Conservation (phyloP, 1,284 basidiomycete species). For the Moesziomyces parantarcticus region DNA sequence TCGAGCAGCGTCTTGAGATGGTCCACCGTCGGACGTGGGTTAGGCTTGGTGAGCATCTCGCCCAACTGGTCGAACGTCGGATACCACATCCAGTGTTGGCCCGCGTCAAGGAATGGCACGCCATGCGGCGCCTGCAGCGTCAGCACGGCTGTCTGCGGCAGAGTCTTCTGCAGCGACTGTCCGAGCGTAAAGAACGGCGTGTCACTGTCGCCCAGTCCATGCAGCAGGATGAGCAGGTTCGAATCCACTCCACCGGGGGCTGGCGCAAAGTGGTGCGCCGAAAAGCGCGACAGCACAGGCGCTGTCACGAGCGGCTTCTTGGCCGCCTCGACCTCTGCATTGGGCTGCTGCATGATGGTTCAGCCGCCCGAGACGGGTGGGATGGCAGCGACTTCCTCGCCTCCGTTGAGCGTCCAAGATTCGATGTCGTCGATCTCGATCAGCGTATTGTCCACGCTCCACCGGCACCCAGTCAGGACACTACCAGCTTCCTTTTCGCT, state of each 20-base stretch:
- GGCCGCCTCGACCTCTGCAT: neutral
- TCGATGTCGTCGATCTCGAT: slow-evolving; percentile 77
- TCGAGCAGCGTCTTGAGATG: slow-evolving; percentile 73
- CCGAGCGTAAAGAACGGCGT: slow-evolving; percentile 80
- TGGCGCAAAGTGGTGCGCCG: slow-evolving; percentile 71
- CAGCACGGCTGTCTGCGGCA: slow-evolving; percentile 86
- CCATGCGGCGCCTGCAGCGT: slow-evolving; percentile 82
- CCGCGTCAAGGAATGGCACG: slow-evolving; percentile 79
- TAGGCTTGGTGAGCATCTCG: slow-evolving; percentile 76
- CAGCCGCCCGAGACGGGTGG: slow-evolving; percentile 79
- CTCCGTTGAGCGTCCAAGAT: slow-evolving; percentile 72
- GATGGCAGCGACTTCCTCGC: slow-evolving; percentile 82
- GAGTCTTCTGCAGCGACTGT: slow-evolving; percentile 73
- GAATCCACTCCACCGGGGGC: slow-evolving; percentile 85
- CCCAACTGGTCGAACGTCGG: slow-evolving; percentile 79
- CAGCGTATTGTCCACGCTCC: slow-evolving; percentile 76
- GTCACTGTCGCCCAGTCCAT: slow-evolving; percentile 88
- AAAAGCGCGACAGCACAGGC: slow-evolving; percentile 9
- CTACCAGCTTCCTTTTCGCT: neutral
- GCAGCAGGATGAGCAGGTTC: slow-evolving; percentile 85
- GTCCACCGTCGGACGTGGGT: slow-evolving; percentile 77
- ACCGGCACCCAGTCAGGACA: slow-evolving; percentile 62
- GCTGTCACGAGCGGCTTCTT: slow-evolving; percentile 14
- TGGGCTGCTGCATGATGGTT: slow-evolving; percentile 1
- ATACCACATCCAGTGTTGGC: slow-evolving; percentile 78